Base-by-base conservation (phyloP, 2,329 filamentous ascomycete species). In the Sarocladiaceae sp. region DNA sequence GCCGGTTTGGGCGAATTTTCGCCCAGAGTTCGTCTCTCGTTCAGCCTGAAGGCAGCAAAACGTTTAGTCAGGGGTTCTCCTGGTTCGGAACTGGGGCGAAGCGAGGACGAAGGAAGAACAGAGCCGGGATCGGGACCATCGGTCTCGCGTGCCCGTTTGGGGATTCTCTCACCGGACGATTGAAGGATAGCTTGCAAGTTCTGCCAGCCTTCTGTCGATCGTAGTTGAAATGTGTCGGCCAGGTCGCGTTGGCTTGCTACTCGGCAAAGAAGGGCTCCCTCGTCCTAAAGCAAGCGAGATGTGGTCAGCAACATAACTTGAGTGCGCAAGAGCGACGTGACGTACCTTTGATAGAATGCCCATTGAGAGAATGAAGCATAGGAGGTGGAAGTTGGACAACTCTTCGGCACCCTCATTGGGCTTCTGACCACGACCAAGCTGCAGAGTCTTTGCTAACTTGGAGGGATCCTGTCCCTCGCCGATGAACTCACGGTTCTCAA, bases 111-210 rank as follows among this genome's bases (percentile, higher is more conserved):
- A 57, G 53, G 57, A 51, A 51, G 62, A 61, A 52, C 59, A 60
- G 50, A 62, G 60, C 39, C 59, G 58, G 33, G 58, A 60, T 58
- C 60, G 59, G 51, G 50, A 56, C 58, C 70, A 65, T 66, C 67
- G 63, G 65, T 62, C 59, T 69, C 67, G 64, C 72, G 73, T 66
- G 66, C 71, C 66, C 83, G 88, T 80, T 94, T 95, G 71, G 85
- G 86, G 82, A 87, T 83, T 83, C 87, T 87, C 88, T 96, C 92
- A 96, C 92, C 90, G 81, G 90, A 91, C 83, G 91, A 88, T 84
- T 94, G 84, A 74, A 97, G 82, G 69, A 99, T 96, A 70, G 88
- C 87, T 72, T 93, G 80, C 65, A 99, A 79, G 54, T 90, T 97
- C 70, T 92, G 88, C 94, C 94, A 99, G 64, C 94, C 94, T 65